Evolutionary conservation across 2,329 filamentous ascomycete genomes (phyloP).

Genomic region (Waltergamsia citrina): DNA sequence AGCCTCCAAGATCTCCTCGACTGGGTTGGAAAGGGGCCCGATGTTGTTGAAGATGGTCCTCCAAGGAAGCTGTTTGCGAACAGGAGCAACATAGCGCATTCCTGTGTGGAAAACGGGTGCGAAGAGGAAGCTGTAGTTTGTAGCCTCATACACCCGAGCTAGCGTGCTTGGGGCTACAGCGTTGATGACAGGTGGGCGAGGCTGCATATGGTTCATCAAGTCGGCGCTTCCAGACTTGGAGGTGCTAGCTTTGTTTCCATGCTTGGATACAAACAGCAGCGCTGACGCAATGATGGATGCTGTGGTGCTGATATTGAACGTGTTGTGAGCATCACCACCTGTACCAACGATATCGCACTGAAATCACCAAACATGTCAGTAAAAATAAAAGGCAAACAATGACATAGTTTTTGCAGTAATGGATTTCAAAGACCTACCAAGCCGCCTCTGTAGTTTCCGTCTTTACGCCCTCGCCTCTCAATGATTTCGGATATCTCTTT

Average conservation of each 20-base stretch:
- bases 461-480: conserved; percentile 46
- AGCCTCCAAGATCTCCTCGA: conserved; percentile 77
- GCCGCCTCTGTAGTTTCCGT: conserved; percentile 73
- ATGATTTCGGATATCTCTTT: conserved; percentile 52
- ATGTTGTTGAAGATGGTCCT: conserved; percentile 97
- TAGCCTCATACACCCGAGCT: conserved; percentile 60
- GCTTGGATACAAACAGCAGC: conserved; percentile 79
- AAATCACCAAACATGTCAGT: too few relatives aligned
- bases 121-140: conserved; percentile 93
- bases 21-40: conserved; percentile 83
- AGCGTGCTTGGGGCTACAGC: conserved; percentile 67
- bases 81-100: conserved; percentile 79
- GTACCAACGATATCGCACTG: conserved; percentile 92
- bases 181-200: conserved; percentile 62
- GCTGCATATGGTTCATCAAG: conserved; percentile 67
- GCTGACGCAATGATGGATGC: conserved; percentile 86
- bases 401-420: too few relatives aligned
- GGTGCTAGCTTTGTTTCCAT: conserved; percentile 91
- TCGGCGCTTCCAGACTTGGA: conserved; percentile 95
- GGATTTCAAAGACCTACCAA: conserved; percentile 59
- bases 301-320: conserved; percentile 96
- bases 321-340: conserved; percentile 91
- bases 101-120: conserved; percentile 94
- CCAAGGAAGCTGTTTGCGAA: conserved; percentile 83
- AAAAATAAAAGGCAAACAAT: not conserved